Base-by-base conservation (phyloP, 140 eudicot genomes). In the Ambrosia hybrid region DNA sequence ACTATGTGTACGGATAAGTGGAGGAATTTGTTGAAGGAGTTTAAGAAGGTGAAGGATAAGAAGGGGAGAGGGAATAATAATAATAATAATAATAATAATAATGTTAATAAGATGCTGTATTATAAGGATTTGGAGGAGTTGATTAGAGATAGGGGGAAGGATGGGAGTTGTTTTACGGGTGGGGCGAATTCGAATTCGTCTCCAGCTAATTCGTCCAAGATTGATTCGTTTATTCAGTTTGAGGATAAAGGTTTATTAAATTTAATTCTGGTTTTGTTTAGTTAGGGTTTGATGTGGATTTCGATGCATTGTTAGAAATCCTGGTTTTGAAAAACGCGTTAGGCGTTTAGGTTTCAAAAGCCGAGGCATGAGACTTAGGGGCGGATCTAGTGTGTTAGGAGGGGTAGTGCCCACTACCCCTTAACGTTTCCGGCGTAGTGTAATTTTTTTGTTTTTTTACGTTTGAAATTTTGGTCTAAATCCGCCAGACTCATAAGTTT, bases 1-100 rank as follows among this genome's bases (percentile, higher is more conserved):
- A 83, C 86, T 33, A 86, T 86, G 91, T 86, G 91, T 78, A 86
- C 88, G 1, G 91, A 86, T 51, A 86, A 86, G 73, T 86, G 91
- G 91, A 80, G 91, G 79, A 86, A 86, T 75, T 30, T 86, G 60
- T 66, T 86, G 46, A 86, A 86, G 75, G 91, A 86, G 80, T 83
- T 71, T 8, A 86, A 86, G 68, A 86, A 86, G 73, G 86, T 79
- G 9, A 86, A 83, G 78, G 74, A 80, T 43, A 77, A 79, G 52
- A 39, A 46, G 52, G 75, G 78, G 3, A 72, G 73, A 57, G 74
- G 70, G 12, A 68, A 80, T 30, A 43, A 43, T 30, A 30, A 30
- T 30, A 30, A 30, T 30, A 58, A 82, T 53, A 30, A 30, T 30
- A 30, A 30, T 30, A 58, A 82, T 53, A 68, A 82, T 53, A 83